phyloP scores from a whole-genome alignment of 306 rosid species.

The Rubus parviflorus region DNA sequence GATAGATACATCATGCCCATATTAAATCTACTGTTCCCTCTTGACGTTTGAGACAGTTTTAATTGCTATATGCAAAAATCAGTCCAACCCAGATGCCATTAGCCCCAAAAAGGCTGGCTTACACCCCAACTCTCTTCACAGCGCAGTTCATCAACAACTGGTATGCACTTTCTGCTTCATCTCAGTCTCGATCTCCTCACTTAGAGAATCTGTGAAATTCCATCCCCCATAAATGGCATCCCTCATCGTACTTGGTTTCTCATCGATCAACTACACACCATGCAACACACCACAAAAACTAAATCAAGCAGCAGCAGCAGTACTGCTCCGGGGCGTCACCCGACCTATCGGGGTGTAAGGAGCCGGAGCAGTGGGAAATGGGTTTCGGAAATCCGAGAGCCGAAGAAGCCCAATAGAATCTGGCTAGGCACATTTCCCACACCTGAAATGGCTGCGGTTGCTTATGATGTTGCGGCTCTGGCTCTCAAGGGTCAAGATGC shows the following conservation, averaged over 20 bases:
- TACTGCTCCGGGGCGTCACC: constrained; percentile 29
- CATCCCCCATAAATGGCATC: constrained; percentile 51
- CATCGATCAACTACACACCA: not conserved
- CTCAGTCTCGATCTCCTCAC: not conserved
- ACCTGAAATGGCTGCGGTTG: constrained; percentile 93
- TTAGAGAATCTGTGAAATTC: not conserved
- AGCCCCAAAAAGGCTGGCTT: constrained; percentile 42
- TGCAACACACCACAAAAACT: constrained; percentile 32
- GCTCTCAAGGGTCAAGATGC: constrained; percentile 78
- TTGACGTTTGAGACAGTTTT: constrained; percentile 24
- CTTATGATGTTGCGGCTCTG: constrained; percentile 90
- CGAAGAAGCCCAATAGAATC: constrained; percentile 47
- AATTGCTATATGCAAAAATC: constrained; percentile 26
- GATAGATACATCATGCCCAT: constrained; percentile 7
- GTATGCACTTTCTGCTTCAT: constrained; percentile 39
- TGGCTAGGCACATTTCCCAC: constrained; percentile 92
- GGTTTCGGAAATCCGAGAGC: constrained; percentile 64
- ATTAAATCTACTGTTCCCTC: constrained; percentile 10
- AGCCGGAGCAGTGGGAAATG: constrained; percentile 57
- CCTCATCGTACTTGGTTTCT: not conserved
- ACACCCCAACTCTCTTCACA: constrained; percentile 34
- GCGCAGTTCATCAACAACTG: constrained; percentile 56
- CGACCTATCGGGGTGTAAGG: constrained; percentile 47
- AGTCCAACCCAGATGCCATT: constrained; percentile 42
- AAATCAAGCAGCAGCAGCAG: constrained; percentile 2